Evolutionary conservation across 306 rosid species (phyloP).

Genomic region (Nissolia schottii): DNA sequence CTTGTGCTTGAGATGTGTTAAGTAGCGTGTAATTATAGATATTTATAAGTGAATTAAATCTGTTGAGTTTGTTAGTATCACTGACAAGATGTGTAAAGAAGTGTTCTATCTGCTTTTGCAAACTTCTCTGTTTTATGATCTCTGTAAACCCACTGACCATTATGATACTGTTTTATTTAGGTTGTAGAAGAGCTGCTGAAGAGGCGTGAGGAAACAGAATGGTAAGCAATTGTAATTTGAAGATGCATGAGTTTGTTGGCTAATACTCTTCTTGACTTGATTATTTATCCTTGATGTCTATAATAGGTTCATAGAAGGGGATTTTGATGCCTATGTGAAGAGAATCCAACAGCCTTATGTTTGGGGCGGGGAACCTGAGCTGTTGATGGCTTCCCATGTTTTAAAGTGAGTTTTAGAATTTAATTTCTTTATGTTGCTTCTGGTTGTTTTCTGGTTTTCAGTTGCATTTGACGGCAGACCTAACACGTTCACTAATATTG

Average conservation of each 20-base stretch:
- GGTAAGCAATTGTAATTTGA: slow-evolving; percentile 44
- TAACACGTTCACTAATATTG: neutral
- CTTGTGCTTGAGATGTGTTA: neutral
- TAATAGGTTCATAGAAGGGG: slow-evolving; percentile 86
- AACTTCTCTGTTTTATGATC: neutral
- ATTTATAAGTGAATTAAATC: no score
- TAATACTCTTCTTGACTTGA: neutral
- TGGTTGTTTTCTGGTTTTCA: neutral
- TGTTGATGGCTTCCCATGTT: slow-evolving; percentile 94
- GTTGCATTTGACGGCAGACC: neutral
- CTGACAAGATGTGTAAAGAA: neutral
- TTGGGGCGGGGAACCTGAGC: slow-evolving; percentile 98
- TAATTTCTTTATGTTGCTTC: neutral
- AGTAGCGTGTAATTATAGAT: no score
- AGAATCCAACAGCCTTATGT: slow-evolving; percentile 66
- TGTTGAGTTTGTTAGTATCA: no score
- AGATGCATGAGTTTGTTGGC: neutral
- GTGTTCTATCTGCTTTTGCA: neutral
- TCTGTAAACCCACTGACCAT: neutral
- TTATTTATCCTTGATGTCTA: neutral
- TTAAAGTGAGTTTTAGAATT: slow-evolving; percentile 53
- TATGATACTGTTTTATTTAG: slow-evolving; percentile 31
- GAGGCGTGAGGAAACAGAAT: slow-evolving; percentile 88
- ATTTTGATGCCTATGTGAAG: slow-evolving; percentile 73
- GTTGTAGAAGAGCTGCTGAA: slow-evolving; percentile 77